Percentiles rank a stretch among this genome's conserved stretches.
phyloP scores from a whole-genome alignment of 495 filamentous ascomycete genomes.

The Cryomyces minteri region DNA sequence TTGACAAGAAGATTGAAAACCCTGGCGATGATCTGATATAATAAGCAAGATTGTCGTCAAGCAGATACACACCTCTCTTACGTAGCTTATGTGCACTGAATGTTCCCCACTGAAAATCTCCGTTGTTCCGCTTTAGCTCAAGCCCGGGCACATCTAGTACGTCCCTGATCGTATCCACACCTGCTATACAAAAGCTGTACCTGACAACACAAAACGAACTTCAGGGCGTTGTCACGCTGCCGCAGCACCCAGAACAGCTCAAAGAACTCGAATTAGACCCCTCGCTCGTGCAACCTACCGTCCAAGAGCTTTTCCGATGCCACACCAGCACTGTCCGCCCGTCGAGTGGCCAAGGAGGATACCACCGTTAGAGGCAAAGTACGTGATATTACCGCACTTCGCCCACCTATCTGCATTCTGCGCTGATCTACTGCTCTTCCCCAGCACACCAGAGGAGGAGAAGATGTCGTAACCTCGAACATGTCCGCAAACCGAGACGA shows the following conservation, averaged over 20 bases:
- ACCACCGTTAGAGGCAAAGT: constrained; percentile 22
- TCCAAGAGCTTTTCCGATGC: constrained; percentile 28
- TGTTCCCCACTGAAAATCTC: neutral
- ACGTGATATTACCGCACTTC: too few species aligned
- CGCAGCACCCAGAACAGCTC: constrained; percentile 21
- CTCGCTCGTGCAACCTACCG: constrained; percentile 13
- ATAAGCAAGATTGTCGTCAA: constrained; percentile 23
- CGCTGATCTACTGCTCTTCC: too few species aligned
- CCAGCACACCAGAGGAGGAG: constrained; percentile 19
- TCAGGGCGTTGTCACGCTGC: constrained; percentile 22
- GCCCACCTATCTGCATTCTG: too few species aligned
- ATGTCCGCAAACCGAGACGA: constrained; percentile 30
- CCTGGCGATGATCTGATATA: constrained; percentile 24
- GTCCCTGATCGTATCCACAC: constrained; percentile 23
- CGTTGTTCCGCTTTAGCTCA: constrained; percentile 1
- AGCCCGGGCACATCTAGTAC: constrained; percentile 22
- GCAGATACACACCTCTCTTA: too few species aligned
- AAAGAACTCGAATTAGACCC: constrained; percentile 21
- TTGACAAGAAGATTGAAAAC: constrained; percentile 18
- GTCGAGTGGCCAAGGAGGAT: constrained; percentile 25
- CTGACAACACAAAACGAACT: neutral
- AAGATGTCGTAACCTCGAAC: constrained; percentile 28
- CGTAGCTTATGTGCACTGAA: too few species aligned
- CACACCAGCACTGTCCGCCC: constrained; percentile 26
- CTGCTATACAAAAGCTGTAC: too few species aligned